Base-by-base conservation (phyloP, 2,329 filamentous ascomycete genomes). In the Paecilomyces sp. region DNA sequence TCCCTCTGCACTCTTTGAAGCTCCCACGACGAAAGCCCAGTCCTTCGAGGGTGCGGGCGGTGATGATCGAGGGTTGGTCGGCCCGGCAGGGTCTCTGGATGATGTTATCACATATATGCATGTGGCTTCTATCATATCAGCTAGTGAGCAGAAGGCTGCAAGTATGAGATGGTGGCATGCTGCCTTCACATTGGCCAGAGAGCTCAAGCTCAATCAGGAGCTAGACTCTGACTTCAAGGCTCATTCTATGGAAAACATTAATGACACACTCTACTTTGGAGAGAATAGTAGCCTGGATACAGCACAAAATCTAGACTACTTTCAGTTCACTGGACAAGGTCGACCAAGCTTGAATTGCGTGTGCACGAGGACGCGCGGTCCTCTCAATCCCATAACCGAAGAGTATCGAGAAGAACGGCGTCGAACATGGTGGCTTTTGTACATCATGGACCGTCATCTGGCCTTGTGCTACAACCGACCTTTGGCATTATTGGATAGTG, bases 131-230 rank as follows among this genome's bases (percentile, higher is more conserved):
- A 91, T 96, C 3, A 89, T 96, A 1, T 96, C 92, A 18, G 92
- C 92, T 7, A 96, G 91, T 71, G 92, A 96, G 74, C 94, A 96
- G 77, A 96, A 96, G 72, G 91, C 91, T 11, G 91, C 91, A 15
- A 96, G 91, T 68, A 80, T 96, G 66, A 82, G 92, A 57, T 97
- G 92, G 92, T 97, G 92, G 92, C 94, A 94, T 69, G 90, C 91
- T 1, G 92, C 92, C 3, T 97, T 91, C 91, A 91, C 91, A 36
- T 80, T 97, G 57, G 92, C 92, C 11, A 84, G 92, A 65, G 92
- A 96, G 74, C 80, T 96, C 58, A 93, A 93, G 75, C 82, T 97
- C 5, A 91, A 91, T 51, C 86, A 91, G 60, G 92, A 97, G 75
- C 78, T 96, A 18, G 79, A 79, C 15, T 80, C 81, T 11, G 77